Evolutionary conservation across 1,284 basidiomycete genomes (phyloP).

Genomic region (Malassezia globosa): DNA sequence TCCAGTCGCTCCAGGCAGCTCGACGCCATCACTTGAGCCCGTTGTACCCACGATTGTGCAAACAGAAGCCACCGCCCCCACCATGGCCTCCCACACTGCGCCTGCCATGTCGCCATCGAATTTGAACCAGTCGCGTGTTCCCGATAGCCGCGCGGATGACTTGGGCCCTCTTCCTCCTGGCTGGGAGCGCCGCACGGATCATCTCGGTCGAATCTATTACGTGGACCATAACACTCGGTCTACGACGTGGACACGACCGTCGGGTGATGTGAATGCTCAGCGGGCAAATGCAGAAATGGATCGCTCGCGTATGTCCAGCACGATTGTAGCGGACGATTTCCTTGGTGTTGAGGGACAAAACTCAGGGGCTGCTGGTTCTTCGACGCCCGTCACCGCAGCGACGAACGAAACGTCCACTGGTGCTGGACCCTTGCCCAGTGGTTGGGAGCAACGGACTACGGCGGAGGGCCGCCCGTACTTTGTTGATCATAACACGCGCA

Average conservation of each 20-base stretch:
- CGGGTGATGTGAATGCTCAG: constrained; percentile 31
- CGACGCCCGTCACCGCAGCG: constrained; percentile 25
- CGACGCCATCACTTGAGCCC: constrained; percentile 3
- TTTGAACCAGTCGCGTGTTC: not conserved
- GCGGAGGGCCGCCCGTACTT: constrained; percentile 97
- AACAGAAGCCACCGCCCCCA: constrained; percentile 3
- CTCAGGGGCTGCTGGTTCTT: constrained; percentile 15
- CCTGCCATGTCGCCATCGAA: not conserved
- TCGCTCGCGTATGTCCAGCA: constrained; percentile 39
- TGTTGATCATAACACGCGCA: constrained; percentile 79
- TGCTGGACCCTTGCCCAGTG: constrained; percentile 71
- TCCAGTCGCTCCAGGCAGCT: constrained; percentile 5
- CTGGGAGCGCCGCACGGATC: constrained; percentile 88
- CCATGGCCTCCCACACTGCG: constrained; percentile 17
- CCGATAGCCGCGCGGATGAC: constrained; percentile 31
- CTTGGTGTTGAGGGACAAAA: constrained; percentile 32
- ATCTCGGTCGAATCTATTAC: constrained; percentile 72
- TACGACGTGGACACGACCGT: constrained; percentile 72
- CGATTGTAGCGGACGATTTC: constrained; percentile 45
- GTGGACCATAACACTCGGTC: constrained; percentile 70
- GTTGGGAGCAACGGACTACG: constrained; percentile 96
- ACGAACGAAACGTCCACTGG: constrained; percentile 60
- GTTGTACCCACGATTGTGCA: not conserved
- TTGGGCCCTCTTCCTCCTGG: constrained; percentile 58
- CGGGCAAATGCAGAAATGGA: constrained; percentile 35